Percentiles rank a stretch among this genome's conserved stretches.
Evolutionary conservation across 2,329 filamentous ascomycete genomes (phyloP).

Genomic region (Cyphellophora europaea): DNA sequence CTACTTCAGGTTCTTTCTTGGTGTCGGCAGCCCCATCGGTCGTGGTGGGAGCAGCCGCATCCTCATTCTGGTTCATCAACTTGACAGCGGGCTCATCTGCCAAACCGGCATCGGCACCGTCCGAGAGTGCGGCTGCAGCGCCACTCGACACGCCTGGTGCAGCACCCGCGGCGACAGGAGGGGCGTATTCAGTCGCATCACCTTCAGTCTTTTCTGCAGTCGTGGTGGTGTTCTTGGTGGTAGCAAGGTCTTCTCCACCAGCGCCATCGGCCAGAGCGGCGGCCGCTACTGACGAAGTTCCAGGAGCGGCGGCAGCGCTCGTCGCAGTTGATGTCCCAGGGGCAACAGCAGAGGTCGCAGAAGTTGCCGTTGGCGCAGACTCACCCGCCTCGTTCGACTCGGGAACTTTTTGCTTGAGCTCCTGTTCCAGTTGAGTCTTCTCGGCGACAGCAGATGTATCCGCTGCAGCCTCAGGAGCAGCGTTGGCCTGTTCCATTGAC

Average conservation of each 20-base stretch:
- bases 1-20: slow-evolving; percentile 6
- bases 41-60: slow-evolving; percentile 3
- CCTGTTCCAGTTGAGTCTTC: slow-evolving; percentile 64
- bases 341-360: slow-evolving; percentile 28
- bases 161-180: slow-evolving; percentile 6
- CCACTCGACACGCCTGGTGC: slow-evolving; percentile 9
- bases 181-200: slow-evolving; percentile 16
- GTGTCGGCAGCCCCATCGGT: slow-evolving; percentile 2
- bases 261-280: slow-evolving; percentile 13
- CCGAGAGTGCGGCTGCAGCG: slow-evolving; percentile 13
- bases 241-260: slow-evolving; percentile 3
- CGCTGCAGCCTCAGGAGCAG: slow-evolving; percentile 61
- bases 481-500: slow-evolving; percentile 41
- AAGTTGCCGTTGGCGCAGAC: slow-evolving; percentile 31
- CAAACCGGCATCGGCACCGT: slow-evolving; percentile 16
- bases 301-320: slow-evolving; percentile 3
- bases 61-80: slow-evolving; percentile 16
- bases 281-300: slow-evolving; percentile 11
- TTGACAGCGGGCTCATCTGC: slow-evolving; percentile 17
- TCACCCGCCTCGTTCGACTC: slow-evolving; percentile 27
- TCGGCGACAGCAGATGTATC: slow-evolving; percentile 61
- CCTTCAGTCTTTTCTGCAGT: slow-evolving; percentile 13
- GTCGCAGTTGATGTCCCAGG: slow-evolving; percentile 10
- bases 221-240: slow-evolving; percentile 4
- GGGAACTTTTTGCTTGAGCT: slow-evolving; percentile 51